Evolutionary conservation across 345 rosid genomes (phyloP).

Genomic region (Tarenaya hassleriana): DNA sequence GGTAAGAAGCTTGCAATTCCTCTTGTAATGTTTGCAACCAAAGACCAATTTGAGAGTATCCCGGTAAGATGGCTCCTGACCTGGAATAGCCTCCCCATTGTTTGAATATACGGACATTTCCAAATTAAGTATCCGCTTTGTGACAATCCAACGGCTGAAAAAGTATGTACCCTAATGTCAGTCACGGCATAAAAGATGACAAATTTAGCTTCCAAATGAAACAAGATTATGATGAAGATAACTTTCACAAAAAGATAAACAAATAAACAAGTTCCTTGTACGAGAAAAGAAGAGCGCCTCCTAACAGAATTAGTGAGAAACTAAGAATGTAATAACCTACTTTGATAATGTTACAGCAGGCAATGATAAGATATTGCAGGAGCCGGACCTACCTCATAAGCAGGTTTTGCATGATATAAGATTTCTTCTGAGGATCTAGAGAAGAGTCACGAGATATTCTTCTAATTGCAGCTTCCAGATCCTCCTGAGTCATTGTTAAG

Average conservation of each 20-base stretch:
- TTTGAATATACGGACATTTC: constrained; percentile 25
- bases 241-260: neutral
- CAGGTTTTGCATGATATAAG: constrained; percentile 58
- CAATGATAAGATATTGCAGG: constrained; percentile 12
- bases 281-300: neutral
- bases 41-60: constrained; percentile 33
- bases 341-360: neutral
- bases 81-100: constrained; percentile 41
- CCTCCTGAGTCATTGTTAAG: constrained; percentile 47
- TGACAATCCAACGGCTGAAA: constrained; percentile 74
- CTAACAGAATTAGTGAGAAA: neutral
- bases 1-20: constrained; percentile 63
- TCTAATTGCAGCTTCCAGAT: constrained; percentile 57
- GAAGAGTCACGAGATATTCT: constrained; percentile 64
- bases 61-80: constrained; percentile 51
- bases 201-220: neutral
- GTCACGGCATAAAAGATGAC: constrained; percentile 4
- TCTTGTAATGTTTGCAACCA: constrained; percentile 83
- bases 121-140: constrained; percentile 31
- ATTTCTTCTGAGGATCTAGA: constrained; percentile 53
- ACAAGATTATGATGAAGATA: neutral
- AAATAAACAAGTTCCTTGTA: neutral
- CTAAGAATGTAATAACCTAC: neutral
- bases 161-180: constrained; percentile 28
- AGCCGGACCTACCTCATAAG: constrained; percentile 48